phyloP scores from a whole-genome alignment of 768 basidiomycete genomes.

The Artomyces pyxidatus region DNA sequence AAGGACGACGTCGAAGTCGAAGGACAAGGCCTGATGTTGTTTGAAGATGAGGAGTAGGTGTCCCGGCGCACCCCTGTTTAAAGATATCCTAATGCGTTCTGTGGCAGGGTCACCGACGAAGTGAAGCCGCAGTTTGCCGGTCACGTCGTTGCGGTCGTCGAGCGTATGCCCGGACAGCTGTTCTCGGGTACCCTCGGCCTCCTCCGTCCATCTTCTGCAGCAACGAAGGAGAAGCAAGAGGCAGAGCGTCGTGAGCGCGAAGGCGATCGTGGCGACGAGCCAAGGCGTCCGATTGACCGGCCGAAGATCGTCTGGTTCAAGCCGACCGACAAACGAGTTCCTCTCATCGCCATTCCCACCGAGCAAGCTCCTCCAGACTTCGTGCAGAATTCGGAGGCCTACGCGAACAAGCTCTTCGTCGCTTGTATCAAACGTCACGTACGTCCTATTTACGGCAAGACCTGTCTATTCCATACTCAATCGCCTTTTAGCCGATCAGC shows the following conservation, averaged over 20 bases:
- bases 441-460: constrained; percentile 25
- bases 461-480: constrained; percentile 4
- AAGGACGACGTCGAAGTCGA: constrained; percentile 99
- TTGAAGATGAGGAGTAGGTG: constrained; percentile 91
- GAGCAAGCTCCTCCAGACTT: constrained; percentile 97
- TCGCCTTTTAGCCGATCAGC: constrained; percentile 64
- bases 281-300: constrained; percentile 74
- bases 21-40: constrained; percentile 92
- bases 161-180: constrained; percentile 97
- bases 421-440: constrained; percentile 99
- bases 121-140: constrained; percentile 98
- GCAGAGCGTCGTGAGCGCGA: constrained; percentile 96
- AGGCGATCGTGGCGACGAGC: constrained; percentile 84
- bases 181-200: constrained; percentile 97
- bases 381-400: constrained; percentile 87
- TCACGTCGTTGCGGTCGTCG: constrained; percentile 99
- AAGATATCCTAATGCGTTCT: background rate
- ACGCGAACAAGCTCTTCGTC: constrained; percentile 87
- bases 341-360: constrained; percentile 96
- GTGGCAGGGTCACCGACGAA: constrained; percentile 83
- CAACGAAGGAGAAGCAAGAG: constrained; percentile 98
- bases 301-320: constrained; percentile 99
- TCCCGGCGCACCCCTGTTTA: background rate
- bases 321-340: constrained; percentile 98
- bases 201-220: constrained; percentile 90